These are phyloP conservation scores for Fereydounia khargensis DNA, from an alignment of 1,284 basidiomycete species.

Conservation along the genomic window DNA sequence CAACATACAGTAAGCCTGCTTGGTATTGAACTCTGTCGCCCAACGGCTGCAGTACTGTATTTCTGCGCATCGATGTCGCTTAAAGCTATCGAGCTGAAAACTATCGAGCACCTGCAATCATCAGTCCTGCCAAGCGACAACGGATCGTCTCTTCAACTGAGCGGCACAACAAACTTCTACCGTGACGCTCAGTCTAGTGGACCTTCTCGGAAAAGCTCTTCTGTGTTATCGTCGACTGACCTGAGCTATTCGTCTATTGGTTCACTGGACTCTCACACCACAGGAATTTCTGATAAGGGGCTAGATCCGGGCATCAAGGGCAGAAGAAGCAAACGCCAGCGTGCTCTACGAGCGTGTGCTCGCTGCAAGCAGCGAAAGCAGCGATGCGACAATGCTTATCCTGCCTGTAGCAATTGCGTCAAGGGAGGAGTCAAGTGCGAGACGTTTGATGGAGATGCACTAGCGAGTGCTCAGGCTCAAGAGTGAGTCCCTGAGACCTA, in stretches of 20 bases:
- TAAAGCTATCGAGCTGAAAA: too few relatives aligned
- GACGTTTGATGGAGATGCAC: neutral
- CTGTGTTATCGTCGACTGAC: too few relatives aligned
- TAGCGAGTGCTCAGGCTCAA: too few relatives aligned
- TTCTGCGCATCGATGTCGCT: too few relatives aligned
- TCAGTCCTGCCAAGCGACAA: too few relatives aligned
- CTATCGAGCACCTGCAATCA: too few relatives aligned
- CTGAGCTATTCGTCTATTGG: too few relatives aligned
- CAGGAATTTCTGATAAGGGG: neutral
- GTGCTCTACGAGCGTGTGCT: constrained; percentile 23
- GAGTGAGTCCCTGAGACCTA: too few relatives aligned
- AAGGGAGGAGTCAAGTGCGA: constrained; percentile 22
- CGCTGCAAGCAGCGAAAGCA: constrained; percentile 31
- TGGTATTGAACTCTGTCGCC: too few relatives aligned
- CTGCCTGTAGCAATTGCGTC: constrained; percentile 24
- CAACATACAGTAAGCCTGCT: too few relatives aligned
- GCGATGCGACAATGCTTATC: constrained; percentile 26
- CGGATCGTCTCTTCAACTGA: neutral
- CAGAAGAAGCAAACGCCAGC: constrained; percentile 4
- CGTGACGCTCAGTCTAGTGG: neutral
- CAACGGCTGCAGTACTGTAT: too few relatives aligned
- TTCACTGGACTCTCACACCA: neutral
- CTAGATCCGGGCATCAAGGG: neutral
- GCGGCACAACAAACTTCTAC: constrained; percentile 2
- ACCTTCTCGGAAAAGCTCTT: neutral